phyloP scores from a whole-genome alignment of 148 eudicot genomes.

The Vaccinium macrocarpon region DNA sequence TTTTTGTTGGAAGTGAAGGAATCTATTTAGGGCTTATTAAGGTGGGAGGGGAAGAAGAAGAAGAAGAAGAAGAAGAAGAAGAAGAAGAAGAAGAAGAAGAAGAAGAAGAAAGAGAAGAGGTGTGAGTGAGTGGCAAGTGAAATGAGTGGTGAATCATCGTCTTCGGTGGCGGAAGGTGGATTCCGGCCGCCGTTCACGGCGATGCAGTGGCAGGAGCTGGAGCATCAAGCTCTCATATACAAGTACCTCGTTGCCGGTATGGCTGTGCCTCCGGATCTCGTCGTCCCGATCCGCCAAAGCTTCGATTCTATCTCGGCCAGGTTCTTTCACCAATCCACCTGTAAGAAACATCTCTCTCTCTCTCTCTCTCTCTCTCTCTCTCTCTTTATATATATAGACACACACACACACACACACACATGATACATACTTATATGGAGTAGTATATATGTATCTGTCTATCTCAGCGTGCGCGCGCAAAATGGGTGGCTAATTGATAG shows the following conservation, averaged over 20 bases:
- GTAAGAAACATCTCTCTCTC: conserved; percentile 24
- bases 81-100: neutral
- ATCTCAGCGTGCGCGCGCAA: neutral
- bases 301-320: conserved; percentile 44
- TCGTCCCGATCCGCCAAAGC: conserved; percentile 43
- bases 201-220: conserved; percentile 57
- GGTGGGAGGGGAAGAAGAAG: neutral
- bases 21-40: neutral
- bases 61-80: neutral
- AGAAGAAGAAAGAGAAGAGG: neutral
- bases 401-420: no score
- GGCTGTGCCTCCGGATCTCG: conserved; percentile 48
- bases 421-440: no score
- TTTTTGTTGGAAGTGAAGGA: conserved; percentile 12
- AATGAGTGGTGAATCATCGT: conserved; percentile 32
- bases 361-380: neutral
- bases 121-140: neutral
- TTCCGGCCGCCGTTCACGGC: conserved; percentile 45
- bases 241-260: conserved; percentile 46
- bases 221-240: conserved; percentile 52
- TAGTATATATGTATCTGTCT: no score
- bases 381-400: no score
- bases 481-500: neutral
- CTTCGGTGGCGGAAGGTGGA: conserved; percentile 27
- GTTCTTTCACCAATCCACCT: conserved; percentile 36